A percentile compares a stretch with the other conserved stretches of the same genome.
Evolutionary conservation across 129 eudicot genomes (phyloP).

Genomic region (Solidago caesia): DNA sequence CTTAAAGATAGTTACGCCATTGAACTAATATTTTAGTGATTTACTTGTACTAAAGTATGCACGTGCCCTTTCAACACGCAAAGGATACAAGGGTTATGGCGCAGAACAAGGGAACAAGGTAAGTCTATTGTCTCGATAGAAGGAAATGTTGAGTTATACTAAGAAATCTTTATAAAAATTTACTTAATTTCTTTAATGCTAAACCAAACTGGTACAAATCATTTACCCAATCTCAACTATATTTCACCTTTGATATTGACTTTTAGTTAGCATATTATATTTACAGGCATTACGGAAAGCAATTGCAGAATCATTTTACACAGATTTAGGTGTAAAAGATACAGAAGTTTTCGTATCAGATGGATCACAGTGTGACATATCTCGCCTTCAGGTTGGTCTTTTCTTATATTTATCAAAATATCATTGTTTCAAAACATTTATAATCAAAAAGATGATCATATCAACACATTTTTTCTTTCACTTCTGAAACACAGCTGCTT

Average conservation of each 20-base stretch:
- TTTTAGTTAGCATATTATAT: not conserved
- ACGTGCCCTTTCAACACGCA: conserved; percentile 53
- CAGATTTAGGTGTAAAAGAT: conserved; percentile 45
- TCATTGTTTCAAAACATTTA: not conserved
- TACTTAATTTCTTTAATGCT: not conserved
- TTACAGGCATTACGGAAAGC: conserved; percentile 54
- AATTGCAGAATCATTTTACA: conserved; percentile 48
- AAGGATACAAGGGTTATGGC: conserved; percentile 84
- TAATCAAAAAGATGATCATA: not conserved
- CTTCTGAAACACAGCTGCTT: conserved; percentile 50
- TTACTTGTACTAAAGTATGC: conserved; percentile 49
- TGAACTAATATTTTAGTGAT: conserved; percentile 14
- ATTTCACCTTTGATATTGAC: not conserved
- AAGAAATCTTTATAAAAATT: not conserved
- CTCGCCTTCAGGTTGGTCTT: conserved; percentile 56
- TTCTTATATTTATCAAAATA: not conserved
- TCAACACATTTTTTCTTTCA: conserved; percentile 1
- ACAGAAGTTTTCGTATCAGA: conserved; percentile 61
- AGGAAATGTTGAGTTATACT: not conserved
- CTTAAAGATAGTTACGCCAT: not conserved
- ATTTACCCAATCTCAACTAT: not conserved
- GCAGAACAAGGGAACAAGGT: conserved; percentile 90
- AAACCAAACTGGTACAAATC: not conserved
- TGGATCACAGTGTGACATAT: conserved; percentile 66
- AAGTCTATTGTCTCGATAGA: not conserved